Base-by-base conservation (phyloP, 805 yeast genomes). In the Blastobotrys parvus region DNA sequence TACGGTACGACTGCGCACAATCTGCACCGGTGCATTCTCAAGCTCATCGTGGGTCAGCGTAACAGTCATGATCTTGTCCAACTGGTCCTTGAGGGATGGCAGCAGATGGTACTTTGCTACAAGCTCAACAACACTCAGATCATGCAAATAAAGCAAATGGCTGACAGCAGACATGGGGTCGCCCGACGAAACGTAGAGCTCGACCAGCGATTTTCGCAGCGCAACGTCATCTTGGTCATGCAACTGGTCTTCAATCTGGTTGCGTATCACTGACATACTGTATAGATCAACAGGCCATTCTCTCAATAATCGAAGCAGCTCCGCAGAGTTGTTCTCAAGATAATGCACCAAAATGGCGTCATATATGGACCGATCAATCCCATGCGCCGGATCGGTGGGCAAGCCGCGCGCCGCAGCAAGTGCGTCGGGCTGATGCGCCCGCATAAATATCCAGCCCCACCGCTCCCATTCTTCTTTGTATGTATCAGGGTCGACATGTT, bases 31-130 rank as follows among this genome's bases (percentile, higher is more conserved):
- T 3, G 71, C 57, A 2, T 59, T 56, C 16, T 71, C 73, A 1
- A 50, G 41, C 3, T 44, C 49, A 7, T 63, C 57, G 1, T 55
- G 46, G 1, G 66, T 45, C 15, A 75, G 64, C 13, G 41, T 46
- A 7, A 57, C 48, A 3, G 58, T 52, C 40, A 65, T 36, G 2
- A 65, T 50, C 1, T 64, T 62, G 0, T 89, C 79, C 2, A 88
- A 56, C 13, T 67, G 56, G 1, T 67, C 58, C 29, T 11, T 25
- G 46, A 75, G 75, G 21, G 66, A 68, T 0, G 70, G 60, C 34
- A 89, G 60, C 23, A 90, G 61, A 53, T 87, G 90, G 55, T 81
- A 70, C 30, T 70, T 65, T 8, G 78, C 66, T 39, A 88, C 64
- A 43, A 86, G 74, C 31, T 71, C 68, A 35, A 89, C 57, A 0